Evolutionary conservation across 2,329 filamentous ascomycete genomes (phyloP), one percentile per base, ranked within the genome.

Genomic region (Emmonsiellopsis sp.): DNA sequence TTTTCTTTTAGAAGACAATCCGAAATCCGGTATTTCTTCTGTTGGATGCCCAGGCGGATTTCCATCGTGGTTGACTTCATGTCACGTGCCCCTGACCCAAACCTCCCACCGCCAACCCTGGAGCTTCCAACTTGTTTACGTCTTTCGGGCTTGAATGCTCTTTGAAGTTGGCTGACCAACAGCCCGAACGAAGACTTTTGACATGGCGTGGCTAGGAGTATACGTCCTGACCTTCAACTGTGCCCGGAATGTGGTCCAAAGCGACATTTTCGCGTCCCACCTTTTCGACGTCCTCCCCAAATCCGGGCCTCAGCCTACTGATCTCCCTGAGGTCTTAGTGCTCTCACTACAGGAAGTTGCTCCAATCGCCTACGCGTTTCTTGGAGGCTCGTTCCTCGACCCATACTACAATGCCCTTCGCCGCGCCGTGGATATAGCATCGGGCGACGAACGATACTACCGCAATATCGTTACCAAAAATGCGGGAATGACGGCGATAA

Each of bases 161-260:
- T 26, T 5, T 49, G 5, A 40, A 49, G 16, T 5, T 13, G 32
- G 35, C 10, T 40, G 16, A 10, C 16, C 35, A 26, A 15, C 35
- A 30, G 11, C 11, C 16, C 16, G 13, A 7, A 35, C 20, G 40
- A 16, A 37, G 32, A 8, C n/a, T 8, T 15, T n/a, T 13, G 47
- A 13, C 5, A 70, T 73, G 67, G 76, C 77, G 42, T 72, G 77
- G 56, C 76, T 94, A 53, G 82, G 85, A 62, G 72, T 90, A 53
- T 85, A 95, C 63, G 79, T 95, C 58, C 71, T 95, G 52, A 95
- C 91, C 9, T 95, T 93, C 76, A 97, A 97, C 67, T 94, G 89
- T 64, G 92, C 80, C 34, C 87, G 88, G 61, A 78, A 78, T 52
- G 71, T 83, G 7, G 82, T 95, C 63, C 78, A 91, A 61, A 76